Evolutionary conservation across 345 rosid genomes (phyloP), one percentile per base, ranked within the genome.

Genomic region (Corchorus olitorius): DNA sequence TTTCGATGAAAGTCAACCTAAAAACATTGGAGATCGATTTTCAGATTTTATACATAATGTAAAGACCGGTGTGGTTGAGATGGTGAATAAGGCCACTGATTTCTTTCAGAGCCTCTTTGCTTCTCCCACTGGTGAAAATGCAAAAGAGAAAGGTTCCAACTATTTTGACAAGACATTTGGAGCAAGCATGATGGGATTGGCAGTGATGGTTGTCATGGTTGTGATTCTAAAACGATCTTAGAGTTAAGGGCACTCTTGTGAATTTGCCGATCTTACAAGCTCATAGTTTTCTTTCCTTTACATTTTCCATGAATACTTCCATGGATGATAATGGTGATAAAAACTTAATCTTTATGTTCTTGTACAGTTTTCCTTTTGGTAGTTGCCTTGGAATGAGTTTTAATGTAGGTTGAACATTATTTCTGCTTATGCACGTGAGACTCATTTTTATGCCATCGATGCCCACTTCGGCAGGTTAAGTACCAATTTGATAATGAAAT

Each of bases 141-240:
- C 73, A 2, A 85, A 79, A 65, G 87, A 78, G 5, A 78, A 76
- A 41, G 76, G 68, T 8, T 35, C 63, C 45, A n/a, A 69, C 79
- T 12, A 54, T 70, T 34, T 50, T 1, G 97, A 89, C 0, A 83
- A 63, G 22, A 70, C 85, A 27, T 0, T 80, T 35, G 91, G 86
- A 74, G 79, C 82, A 22, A 59, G 88, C 12, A 39, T 94, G 20
- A 77, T 91, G 84, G 96, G 83, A 60, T 79, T 92, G 86, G 96
- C 87, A 15, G 83, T 88, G 49, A 79, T 87, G 83, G 93, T 86
- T 43, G 85, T 92, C 27, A 78, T 86, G 68, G 79, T 92, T 81
- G 94, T 91, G 46, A 80, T 89, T 76, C 55, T 91, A 75, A 94
- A 80, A 87, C 90, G 96, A 62, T 81, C 17, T 63, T 92, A 78